A percentile compares a stretch with the other conserved stretches of the same genome.
Evolutionary conservation across 768 basidiomycete species (phyloP).

Genomic region (Suillus plorans): DNA sequence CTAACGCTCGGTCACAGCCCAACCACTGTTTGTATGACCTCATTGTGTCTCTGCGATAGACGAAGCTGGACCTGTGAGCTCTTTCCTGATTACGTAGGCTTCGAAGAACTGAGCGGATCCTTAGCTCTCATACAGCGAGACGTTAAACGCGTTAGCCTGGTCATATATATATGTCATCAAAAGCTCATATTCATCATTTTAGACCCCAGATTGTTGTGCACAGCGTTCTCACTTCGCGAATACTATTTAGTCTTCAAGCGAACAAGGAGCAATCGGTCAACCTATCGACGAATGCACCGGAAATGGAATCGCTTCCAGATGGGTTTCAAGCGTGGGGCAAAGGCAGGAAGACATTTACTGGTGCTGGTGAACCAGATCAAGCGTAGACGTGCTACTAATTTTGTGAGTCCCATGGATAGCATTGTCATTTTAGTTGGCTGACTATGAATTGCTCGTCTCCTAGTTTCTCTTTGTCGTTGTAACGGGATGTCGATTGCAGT

Average conservation of each 20-base stretch:
- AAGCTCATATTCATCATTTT: background rate
- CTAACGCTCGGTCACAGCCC: no score
- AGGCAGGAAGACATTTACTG: background rate
- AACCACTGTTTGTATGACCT: no score
- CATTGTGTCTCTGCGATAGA: no score
- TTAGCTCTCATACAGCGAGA: background rate
- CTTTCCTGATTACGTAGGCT: background rate
- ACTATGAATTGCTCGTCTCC: background rate
- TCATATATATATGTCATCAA: background rate
- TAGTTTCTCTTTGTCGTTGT: background rate
- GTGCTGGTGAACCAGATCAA: background rate
- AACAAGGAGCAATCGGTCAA: background rate
- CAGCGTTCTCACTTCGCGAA: slow-evolving; percentile 7
- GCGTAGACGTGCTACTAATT: background rate
- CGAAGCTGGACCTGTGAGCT: background rate
- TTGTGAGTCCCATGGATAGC: background rate
- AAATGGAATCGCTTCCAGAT: background rate
- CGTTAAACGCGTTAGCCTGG: background rate
- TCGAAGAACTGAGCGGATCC: background rate
- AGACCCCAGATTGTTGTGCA: slow-evolving; percentile 6
- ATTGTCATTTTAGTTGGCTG: background rate
- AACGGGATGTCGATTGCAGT: no score
- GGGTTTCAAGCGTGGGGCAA: background rate
- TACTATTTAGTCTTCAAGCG: slow-evolving; percentile 3
- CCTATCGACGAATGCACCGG: background rate